These are phyloP conservation scores for Aspergillus hiratsukae DNA, from an alignment of 2,329 filamentous ascomycete species.

Conservation along the genomic window DNA sequence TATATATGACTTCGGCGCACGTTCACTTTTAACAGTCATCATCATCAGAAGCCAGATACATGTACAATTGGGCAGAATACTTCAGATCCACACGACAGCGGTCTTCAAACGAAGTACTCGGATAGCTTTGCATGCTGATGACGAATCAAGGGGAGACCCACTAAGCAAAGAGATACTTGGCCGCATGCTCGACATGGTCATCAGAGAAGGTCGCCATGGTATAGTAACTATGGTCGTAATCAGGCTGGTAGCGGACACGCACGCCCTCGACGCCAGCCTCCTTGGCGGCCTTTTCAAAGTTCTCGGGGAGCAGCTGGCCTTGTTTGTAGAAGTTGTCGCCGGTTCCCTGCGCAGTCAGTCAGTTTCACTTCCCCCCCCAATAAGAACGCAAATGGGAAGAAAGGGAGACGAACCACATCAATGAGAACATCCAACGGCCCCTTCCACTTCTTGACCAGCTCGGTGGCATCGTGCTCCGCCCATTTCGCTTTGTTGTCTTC, in stretches of 20 bases:
- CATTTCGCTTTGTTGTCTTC: conserved; percentile 66
- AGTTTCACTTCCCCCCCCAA: too few species aligned
- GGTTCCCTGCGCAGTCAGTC: conserved; percentile 58
- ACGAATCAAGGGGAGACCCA: conserved; percentile 29
- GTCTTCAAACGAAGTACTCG: neutral
- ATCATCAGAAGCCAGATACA: neutral
- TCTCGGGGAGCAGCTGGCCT: conserved; percentile 87
- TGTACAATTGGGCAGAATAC: neutral
- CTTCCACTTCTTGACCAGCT: conserved; percentile 74
- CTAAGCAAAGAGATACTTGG: conserved; percentile 70
- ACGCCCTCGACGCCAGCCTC: conserved; percentile 69
- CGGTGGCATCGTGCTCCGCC: conserved; percentile 87
- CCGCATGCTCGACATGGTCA: conserved; percentile 87
- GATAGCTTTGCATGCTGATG: too few species aligned
- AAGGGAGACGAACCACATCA: conserved; percentile 61
- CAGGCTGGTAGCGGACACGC: conserved; percentile 76
- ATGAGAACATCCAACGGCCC: conserved; percentile 72
- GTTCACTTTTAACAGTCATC: neutral
- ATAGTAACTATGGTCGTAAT: conserved; percentile 96
- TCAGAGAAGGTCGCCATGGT: conserved; percentile 89
- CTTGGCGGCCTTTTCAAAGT: conserved; percentile 75
- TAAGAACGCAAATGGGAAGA: too few species aligned
- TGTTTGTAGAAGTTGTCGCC: conserved; percentile 97
- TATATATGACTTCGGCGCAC: neutral
- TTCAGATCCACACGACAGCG: neutral